Evolutionary conservation across 2,329 filamentous ascomycete genomes (phyloP).

Genomic region (Westerdykella aurantiaca): DNA sequence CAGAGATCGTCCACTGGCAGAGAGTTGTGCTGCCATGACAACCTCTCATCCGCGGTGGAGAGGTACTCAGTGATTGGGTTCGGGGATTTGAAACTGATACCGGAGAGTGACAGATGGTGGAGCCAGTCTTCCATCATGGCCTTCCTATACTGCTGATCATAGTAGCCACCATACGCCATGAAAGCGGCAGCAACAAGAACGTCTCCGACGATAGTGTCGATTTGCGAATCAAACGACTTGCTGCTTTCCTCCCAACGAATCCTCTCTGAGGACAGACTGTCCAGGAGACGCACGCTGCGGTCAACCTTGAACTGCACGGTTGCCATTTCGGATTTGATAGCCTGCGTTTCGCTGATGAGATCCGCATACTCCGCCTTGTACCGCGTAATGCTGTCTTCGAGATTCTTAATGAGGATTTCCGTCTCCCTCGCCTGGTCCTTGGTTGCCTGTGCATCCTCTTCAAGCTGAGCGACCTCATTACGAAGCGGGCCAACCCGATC

Average conservation of each 20-base stretch:
- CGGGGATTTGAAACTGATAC: constrained; percentile 84
- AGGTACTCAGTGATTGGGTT: constrained; percentile 96
- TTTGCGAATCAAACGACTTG: constrained; percentile 96
- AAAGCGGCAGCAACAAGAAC: constrained; percentile 95
- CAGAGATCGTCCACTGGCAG: constrained; percentile 95
- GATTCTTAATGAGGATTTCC: constrained; percentile 73
- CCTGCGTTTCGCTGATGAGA: constrained; percentile 92
- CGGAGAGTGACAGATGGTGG: constrained; percentile 86
- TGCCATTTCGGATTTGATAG: constrained; percentile 95
- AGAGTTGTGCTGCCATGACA: constrained; percentile 91
- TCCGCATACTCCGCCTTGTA: constrained; percentile 97
- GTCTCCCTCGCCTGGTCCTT: constrained; percentile 91
- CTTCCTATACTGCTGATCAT: constrained; percentile 97
- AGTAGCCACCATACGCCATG: constrained; percentile 92
- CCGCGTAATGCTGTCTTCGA: constrained; percentile 85
- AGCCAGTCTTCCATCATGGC: constrained; percentile 98
- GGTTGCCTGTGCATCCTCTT: constrained; percentile 83
- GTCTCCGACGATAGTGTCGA: constrained; percentile 91
- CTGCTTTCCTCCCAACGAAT: constrained; percentile 94
- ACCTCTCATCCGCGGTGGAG: constrained; percentile 89
- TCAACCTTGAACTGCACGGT: constrained; percentile 97
- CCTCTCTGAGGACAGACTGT: constrained; percentile 91
- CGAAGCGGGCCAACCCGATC: constrained; percentile 89
- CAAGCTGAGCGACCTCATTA: constrained; percentile 79
- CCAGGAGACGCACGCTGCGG: constrained; percentile 85